Evolutionary conservation across 1,139 yeast genomes (phyloP), one percentile per base, ranked within the genome.

Genomic region (Taphrina pruni): DNA sequence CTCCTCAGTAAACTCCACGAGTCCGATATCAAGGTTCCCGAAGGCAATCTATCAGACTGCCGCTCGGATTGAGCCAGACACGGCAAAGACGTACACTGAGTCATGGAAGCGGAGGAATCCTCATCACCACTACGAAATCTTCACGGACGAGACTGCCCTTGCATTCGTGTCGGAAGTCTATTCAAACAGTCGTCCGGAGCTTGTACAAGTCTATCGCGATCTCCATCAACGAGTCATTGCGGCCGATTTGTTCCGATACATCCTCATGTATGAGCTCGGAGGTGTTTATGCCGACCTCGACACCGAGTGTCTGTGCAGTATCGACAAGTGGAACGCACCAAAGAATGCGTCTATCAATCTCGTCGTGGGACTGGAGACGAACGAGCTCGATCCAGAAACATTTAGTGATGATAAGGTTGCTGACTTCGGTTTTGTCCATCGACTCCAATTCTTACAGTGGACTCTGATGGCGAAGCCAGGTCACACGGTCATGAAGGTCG

Each of bases 221-320:
- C 17, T 45, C 3, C 48, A n/a, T 7, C 48, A 45, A 2, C 5
- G 20, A n/a, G 89, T 91, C 68, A 80, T 93, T 71, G 88, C 88
- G 76, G 96, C 97, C 12, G 98, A 93, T 78, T 93, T 93, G 76
- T 90, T 93, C 81, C 81, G 97, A 70, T 93, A 93, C 77, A 81
- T 93, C 75, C 87, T 93, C 66, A 79, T 93, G 55, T 88, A 83
- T 75, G 97, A 97, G 11, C 83, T 93, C 70, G 98, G 98, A 41
- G 98, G 98, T 1, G 88, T 91, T 2, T 93, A 93, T 77, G 84
- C 96, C 0, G 98, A 93, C 76, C 88, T 93, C 66, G 98, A 93
- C 77, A 93, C 98, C 0, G 75, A 80, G 66, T 85, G 87, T 1
- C 78, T 88, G 70, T 86, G 86, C 76, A 83, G 88, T 0, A 77